Base-by-base conservation (phyloP, 257 asterid genomes). In the Lavandula angustifolia region DNA sequence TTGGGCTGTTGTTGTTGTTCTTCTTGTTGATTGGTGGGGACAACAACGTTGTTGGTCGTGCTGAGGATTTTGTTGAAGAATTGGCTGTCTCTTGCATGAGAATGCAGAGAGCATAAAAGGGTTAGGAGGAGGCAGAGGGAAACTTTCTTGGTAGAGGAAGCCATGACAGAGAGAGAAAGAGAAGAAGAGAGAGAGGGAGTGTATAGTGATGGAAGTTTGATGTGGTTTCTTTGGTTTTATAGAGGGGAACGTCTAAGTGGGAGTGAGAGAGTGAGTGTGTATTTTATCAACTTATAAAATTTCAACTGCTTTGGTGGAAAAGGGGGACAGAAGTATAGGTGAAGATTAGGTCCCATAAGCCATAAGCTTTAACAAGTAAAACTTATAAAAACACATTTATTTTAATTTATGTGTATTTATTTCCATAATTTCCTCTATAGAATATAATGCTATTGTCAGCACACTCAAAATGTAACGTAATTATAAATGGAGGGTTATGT, bases 71-170 rank as follows among this genome's bases (percentile, higher is more conserved):
- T 91, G 94, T 80, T 83, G 86, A 91, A 91, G 62, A 79, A 73
- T 44, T 86, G 98, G 76, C 85, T 82, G 2, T 84, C 98, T 59
- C 98, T 78, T 44, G 96, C 98, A 50, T 84, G 81, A 49, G 72
- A 73, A 1, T 73, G 80, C 5, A 68, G 54, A 2, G 82, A 76
- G 41, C 81, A 74, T 2, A 80, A 37, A 65, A 83, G 74, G 51
- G 81, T 44, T 0, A 80, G 56, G 64, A 88, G 72, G 77, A 87
- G 73, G 76, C 72, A 43, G 62, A 86, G 50, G 76, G 79, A 74
- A 18, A 75, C 4, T 17, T 60, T 46, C 64, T 74, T 81, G 83
- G 87, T 74, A 2, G 66, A 22, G 76, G 69, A 55, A 69, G 89
- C 88, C 95, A 87, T 81, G 82, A 78, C 54, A 46, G 32, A 34